Evolutionary conservation across 176 grass and related monocot species (phyloP), one percentile per base, ranked within the genome.

Genomic region (Oryza punctata): DNA sequence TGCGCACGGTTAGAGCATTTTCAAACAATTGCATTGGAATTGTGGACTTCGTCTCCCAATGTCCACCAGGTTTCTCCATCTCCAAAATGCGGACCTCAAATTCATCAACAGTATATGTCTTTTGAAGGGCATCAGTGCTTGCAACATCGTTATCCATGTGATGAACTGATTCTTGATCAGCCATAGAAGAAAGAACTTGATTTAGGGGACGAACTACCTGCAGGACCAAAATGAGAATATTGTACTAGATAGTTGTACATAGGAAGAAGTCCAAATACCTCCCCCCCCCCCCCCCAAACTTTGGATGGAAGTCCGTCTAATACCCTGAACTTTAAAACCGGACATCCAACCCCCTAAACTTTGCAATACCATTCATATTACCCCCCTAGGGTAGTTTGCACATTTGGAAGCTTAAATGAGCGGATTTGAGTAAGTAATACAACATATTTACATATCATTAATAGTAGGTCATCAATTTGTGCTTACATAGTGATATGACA

Each of bases 1-100:
- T 85, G 61, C 95, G 91, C 67, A 90, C 89, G 79, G 95, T 98
- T 45, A 98, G 78, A 80, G 95, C 91, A 87, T 98, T 94, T 87
- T 98, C 95, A 60, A 91, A 95, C 64, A 87, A 86, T 71, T 94
- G 95, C 95, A 98, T 98, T 3, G 90, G 82, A 82, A 98, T 90
- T 21, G 89, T 88, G 54, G 80, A 84, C 67, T 65, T 94, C 60
- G 87, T 93, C 63, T 91, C 91, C 95, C 92, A 98, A 60, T 40
- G 82, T 37, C 90, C 90, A 78, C 89, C 71, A 78, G 85, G 72
- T 91, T 98, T 98, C 76, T 86, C 89, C 78, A 86, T 70, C 67
- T 90, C 88, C 76, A 97, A 82, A 84, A 98, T 83, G 10, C 95
- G 92, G 68, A 98, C 89, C 73, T 98, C 95, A 79, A 94, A 98